Conservation (phyloP, 345 rosid species). For the Streptanthus diversifolius region DNA sequence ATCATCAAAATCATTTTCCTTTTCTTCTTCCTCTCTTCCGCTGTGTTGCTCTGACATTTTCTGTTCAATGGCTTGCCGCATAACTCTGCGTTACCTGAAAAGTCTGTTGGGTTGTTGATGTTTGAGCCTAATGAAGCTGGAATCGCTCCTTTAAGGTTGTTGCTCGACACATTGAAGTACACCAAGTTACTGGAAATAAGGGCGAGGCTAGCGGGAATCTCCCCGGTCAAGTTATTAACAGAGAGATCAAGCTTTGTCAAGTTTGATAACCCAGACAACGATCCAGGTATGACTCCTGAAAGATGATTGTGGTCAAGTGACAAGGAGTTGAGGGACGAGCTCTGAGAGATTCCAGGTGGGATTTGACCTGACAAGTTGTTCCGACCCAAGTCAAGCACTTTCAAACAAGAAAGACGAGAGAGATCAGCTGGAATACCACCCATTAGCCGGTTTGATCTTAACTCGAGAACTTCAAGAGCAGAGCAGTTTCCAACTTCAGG, state of each 20-base stretch:
- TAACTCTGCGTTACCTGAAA: slow-evolving; percentile 50
- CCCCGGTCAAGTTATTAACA: slow-evolving; percentile 66
- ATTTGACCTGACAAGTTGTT: slow-evolving; percentile 72
- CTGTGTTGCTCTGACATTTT: slow-evolving; percentile 39
- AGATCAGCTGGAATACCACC: slow-evolving; percentile 75
- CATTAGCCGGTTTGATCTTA: slow-evolving; percentile 52
- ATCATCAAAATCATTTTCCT: slow-evolving; percentile 57
- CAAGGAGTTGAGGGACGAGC: slow-evolving; percentile 50
- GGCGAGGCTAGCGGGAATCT: slow-evolving; percentile 58
- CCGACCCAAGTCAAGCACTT: slow-evolving; percentile 61
- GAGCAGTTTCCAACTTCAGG: slow-evolving; percentile 84
- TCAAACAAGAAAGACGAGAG: slow-evolving; percentile 49
- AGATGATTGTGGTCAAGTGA: slow-evolving; percentile 59
- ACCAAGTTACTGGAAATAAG: slow-evolving; percentile 42
- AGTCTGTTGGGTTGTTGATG: slow-evolving; percentile 56
- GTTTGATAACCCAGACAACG: slow-evolving; percentile 55
- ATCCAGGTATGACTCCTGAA: slow-evolving; percentile 62
- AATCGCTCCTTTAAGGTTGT: slow-evolving; percentile 69
- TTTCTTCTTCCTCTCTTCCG: slow-evolving; percentile 47
- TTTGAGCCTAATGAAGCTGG: slow-evolving; percentile 54
- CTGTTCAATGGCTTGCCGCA: slow-evolving; percentile 68
- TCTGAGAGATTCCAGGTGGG: slow-evolving; percentile 51
- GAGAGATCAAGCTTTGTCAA: slow-evolving; percentile 69
- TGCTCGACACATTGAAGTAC: slow-evolving; percentile 71
- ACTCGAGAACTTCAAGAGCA: slow-evolving; percentile 71